phyloP scores from a whole-genome alignment of 345 rosid species.

The Firmiana major region DNA sequence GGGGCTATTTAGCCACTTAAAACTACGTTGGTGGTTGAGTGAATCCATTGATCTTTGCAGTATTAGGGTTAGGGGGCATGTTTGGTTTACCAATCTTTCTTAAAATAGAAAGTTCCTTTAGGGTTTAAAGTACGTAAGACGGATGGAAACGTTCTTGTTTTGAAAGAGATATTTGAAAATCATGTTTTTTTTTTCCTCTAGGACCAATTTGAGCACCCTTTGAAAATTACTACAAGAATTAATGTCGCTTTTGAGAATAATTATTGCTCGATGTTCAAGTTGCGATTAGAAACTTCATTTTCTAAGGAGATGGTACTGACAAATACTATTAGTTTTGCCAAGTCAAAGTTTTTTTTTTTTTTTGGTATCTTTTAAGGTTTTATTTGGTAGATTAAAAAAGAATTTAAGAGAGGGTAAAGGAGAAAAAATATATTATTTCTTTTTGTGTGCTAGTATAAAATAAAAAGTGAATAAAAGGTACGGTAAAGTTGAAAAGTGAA shows the following conservation, averaged over 20 bases:
- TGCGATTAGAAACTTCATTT: not conserved
- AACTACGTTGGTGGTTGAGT: not conserved
- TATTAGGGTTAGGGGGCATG: not conserved
- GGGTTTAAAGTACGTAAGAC: not conserved
- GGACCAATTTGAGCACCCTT: not conserved
- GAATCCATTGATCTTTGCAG: not conserved
- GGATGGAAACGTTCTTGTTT: not conserved
- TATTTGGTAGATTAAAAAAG: too few species aligned
- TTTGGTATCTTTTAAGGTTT: too few species aligned
- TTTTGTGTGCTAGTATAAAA: too few species aligned
- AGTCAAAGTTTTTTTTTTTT: too few species aligned
- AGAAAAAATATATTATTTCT: too few species aligned
- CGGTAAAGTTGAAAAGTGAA: too few species aligned
- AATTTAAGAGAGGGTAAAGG: too few species aligned
- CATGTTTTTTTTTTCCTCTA: not conserved
- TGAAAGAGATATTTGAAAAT: not conserved
- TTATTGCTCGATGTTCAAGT: not conserved
- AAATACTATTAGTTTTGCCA: too few species aligned
- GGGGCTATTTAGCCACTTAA: not conserved
- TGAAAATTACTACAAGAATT: not conserved
- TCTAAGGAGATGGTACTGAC: too few species aligned
- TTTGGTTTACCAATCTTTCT: not conserved
- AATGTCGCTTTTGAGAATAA: not conserved
- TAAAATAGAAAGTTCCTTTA: not conserved
- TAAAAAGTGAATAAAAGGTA: too few species aligned